Conservation (phyloP, 202 grass and related monocot genomes). For the Brachypodium distachyon region DNA sequence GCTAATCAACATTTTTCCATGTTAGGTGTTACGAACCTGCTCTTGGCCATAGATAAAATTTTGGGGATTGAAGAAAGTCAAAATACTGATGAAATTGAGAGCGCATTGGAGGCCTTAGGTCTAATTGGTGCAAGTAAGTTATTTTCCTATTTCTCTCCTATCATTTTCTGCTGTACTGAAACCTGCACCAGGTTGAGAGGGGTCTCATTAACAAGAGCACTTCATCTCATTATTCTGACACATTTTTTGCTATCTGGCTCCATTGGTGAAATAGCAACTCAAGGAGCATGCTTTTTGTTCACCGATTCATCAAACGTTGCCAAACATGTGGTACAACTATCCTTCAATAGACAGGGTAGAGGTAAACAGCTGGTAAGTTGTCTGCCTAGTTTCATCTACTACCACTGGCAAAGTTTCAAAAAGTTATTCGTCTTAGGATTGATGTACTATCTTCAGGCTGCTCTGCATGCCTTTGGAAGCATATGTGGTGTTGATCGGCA, state of each 20-base stretch:
- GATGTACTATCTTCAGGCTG: conserved; percentile 44
- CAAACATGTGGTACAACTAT: conserved; percentile 52
- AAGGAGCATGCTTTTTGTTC: conserved; percentile 65
- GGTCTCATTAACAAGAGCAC: neutral
- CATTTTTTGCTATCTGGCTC: conserved; percentile 11
- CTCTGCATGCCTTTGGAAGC: conserved; percentile 82
- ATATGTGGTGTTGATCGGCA: conserved; percentile 71
- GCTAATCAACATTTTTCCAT: conserved; percentile 19
- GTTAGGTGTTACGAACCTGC: conserved; percentile 59
- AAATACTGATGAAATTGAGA: conserved; percentile 72
- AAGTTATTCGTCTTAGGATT: neutral
- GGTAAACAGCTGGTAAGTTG: conserved; percentile 80
- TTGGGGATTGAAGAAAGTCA: conserved; percentile 45
- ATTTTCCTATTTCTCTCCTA: neutral
- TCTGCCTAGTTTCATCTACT: neutral
- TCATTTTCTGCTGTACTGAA: neutral
- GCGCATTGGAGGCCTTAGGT: conserved; percentile 67
- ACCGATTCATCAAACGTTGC: conserved; percentile 35
- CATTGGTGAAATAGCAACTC: conserved; percentile 45
- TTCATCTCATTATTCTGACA: conserved; percentile 2
- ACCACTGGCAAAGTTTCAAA: neutral
- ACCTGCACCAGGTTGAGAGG: neutral
- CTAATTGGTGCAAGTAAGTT: conserved; percentile 85
- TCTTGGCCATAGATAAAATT: conserved; percentile 54
- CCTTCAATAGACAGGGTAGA: conserved; percentile 58